Base-by-base conservation (phyloP, 1,284 basidiomycete genomes). In the Phlebopus sp. region DNA sequence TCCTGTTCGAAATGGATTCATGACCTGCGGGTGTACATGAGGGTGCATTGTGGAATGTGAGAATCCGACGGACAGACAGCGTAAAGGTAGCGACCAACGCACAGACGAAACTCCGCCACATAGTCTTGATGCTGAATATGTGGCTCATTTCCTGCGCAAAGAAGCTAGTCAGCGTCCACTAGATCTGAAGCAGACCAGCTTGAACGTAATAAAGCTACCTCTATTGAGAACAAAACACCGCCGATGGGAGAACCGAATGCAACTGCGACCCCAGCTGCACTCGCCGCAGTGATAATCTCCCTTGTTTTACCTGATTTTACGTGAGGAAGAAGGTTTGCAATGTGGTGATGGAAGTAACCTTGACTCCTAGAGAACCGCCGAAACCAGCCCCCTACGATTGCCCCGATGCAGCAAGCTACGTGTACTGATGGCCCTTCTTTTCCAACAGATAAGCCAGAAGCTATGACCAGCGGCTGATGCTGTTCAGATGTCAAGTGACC, bases 401-500 rank as follows among this genome's bases (percentile, higher is more conserved):
- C 87, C 2, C 96, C 97, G 49, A 97, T 86, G 59, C 92, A 92
- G 63, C 92, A 97, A 1, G 96, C 96, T 37, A 98, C 89, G 62
- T 99, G 97, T 0, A 99, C 97, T 0, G 94, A 97, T 0, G 97
- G 97, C 0, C 97, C 97, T 71, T 99, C 97, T 68, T 99, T 99
- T 11, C 97, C 97, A 21, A 99, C 93, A 7, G 94, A 96, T 37
- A 99, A 74, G 0, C 97, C 97, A 19, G 95, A 98, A 0, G 94
- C 97, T 59, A 99, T 97, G n/a, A 95, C 88, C 15, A 98, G 75
- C 21, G 95, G 95, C 94, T 97, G 55, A 18, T 46, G 44, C 45
- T 44, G 51, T 51, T 55, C 29, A 57, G 31, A 34, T 31, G 23
- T 25, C 19, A 29, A 35, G 42, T 30, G 37, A 39, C 35, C 40